phyloP scores from a whole-genome alignment of 768 basidiomycete species.

The Auricularia heimuer region DNA sequence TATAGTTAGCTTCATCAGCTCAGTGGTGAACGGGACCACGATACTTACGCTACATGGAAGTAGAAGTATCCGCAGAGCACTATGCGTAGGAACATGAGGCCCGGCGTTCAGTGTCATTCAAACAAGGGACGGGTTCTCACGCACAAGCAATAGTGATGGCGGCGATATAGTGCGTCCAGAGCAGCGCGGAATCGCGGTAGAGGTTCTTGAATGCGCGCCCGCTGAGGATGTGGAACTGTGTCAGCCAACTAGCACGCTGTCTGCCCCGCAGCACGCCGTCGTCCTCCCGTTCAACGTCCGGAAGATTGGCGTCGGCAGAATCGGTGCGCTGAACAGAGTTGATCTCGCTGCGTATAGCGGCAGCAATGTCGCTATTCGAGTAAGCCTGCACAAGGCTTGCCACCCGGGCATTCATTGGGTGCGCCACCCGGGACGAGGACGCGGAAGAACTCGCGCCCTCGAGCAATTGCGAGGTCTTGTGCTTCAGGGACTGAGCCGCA shows the following conservation, averaged over 20 bases:
- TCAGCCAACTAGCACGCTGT: constrained; percentile 75
- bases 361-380: constrained; percentile 54
- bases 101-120: background rate
- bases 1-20: background rate
- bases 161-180: constrained; percentile 83
- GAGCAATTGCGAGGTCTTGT: constrained; percentile 65
- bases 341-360: constrained; percentile 51
- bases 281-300: constrained; percentile 63
- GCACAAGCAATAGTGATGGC: constrained; percentile 75
- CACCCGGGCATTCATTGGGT: constrained; percentile 46
- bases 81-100: constrained; percentile 17
- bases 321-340: constrained; percentile 18
- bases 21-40: background rate
- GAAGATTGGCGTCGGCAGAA: constrained; percentile 33
- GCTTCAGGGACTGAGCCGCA: constrained; percentile 38
- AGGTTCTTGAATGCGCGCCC: constrained; percentile 97
- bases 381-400: constrained; percentile 66
- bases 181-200: constrained; percentile 86
- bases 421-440: constrained; percentile 17
- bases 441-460: constrained; percentile 37
- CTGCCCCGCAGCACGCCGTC: constrained; percentile 53
- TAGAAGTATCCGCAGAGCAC: constrained; percentile 92
- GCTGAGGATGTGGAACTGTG: constrained; percentile 90
- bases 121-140: constrained; percentile 20
- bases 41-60: constrained; percentile 67